Conservation (phyloP, 1,284 basidiomycete genomes). For the Marasmius sp. region DNA sequence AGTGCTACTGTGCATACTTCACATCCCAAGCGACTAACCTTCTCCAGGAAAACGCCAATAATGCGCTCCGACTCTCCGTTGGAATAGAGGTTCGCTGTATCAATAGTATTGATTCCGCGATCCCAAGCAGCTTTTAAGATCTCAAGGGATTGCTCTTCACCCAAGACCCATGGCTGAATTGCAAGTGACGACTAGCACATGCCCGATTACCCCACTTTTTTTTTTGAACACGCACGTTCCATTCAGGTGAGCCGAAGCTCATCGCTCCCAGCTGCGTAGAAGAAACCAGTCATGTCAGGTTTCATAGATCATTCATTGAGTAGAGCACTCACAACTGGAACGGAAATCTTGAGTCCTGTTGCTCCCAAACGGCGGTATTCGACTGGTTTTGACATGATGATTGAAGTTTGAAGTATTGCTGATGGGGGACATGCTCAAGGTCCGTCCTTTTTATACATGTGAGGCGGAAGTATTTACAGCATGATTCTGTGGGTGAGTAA, state of each 20-base stretch:
- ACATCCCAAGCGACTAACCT: conserved; percentile 16
- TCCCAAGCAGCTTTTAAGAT: conserved; percentile 17
- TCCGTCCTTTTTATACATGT: too few species aligned
- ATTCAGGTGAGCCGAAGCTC: neutral
- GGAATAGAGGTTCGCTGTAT: conserved; percentile 11
- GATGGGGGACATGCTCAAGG: too few species aligned
- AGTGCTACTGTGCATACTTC: conserved; percentile 1
- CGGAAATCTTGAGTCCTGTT: neutral
- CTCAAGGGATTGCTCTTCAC: conserved; percentile 7
- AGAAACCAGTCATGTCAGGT: neutral
- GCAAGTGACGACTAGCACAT: neutral
- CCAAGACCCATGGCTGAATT: neutral
- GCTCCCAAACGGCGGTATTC: neutral
- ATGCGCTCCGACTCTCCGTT: conserved; percentile 29
- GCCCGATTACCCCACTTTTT: neutral
- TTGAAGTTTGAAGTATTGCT: neutral
- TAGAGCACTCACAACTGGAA: neutral
- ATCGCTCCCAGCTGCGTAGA: neutral
- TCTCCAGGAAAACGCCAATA: conserved; percentile 30
- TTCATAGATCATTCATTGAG: neutral
- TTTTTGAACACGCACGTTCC: neutral
- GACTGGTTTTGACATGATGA: neutral
- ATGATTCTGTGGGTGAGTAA: too few species aligned
- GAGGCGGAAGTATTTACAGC: too few species aligned
- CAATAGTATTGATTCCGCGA: conserved; percentile 16